Evolutionary conservation across 129 eudicot species (phyloP).

Genomic region (Centaurea solstitialis): DNA sequence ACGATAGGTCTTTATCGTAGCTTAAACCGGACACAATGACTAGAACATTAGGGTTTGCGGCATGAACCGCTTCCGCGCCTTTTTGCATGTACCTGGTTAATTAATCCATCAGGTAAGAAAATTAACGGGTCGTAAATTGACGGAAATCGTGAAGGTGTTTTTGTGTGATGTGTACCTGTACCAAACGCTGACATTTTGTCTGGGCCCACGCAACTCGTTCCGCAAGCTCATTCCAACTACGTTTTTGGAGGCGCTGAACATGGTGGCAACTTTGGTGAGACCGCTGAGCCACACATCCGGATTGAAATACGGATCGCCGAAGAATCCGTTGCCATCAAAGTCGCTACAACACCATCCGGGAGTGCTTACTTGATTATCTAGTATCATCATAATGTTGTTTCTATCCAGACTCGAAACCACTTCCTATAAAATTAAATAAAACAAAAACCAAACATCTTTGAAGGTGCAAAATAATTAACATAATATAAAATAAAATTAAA

Average conservation of each 20-base stretch:
- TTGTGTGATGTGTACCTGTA: slow-evolving; percentile 55
- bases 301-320: slow-evolving; percentile 83
- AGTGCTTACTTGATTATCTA: slow-evolving; percentile 87
- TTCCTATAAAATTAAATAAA: slow-evolving; percentile 46
- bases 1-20: slow-evolving; percentile 66
- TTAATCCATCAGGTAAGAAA: neutral
- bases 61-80: slow-evolving; percentile 88
- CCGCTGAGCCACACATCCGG: slow-evolving; percentile 77
- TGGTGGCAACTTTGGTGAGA: slow-evolving; percentile 70
- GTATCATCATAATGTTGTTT: slow-evolving; percentile 77
- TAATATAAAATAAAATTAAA: no score
- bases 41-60: slow-evolving; percentile 66
- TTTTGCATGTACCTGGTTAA: slow-evolving; percentile 74
- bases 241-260: slow-evolving; percentile 50
- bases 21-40: slow-evolving; percentile 73
- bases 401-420: slow-evolving; percentile 83
- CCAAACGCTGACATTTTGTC: slow-evolving; percentile 73
- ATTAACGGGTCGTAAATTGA: neutral
- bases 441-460: no score
- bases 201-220: slow-evolving; percentile 85
- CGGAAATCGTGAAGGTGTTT: neutral
- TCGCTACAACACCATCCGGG: slow-evolving; percentile 98
- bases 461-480: neutral
- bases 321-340: slow-evolving; percentile 88
- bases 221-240: slow-evolving; percentile 92